Conservation (phyloP, 202 grass and related monocot species). For the Carex sylvatica region DNA sequence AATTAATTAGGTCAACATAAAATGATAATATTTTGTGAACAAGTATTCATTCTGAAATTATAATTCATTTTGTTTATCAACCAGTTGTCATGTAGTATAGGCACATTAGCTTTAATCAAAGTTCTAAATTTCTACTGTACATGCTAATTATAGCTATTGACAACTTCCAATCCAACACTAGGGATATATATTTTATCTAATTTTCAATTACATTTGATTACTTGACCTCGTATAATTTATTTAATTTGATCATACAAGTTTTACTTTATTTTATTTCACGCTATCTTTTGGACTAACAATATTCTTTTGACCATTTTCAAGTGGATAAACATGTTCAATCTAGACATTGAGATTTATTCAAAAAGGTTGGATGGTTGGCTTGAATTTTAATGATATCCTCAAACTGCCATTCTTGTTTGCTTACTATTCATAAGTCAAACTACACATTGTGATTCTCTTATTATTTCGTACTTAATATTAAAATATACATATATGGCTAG, state of each 20-base stretch:
- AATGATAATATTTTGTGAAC: slow-evolving; percentile 5
- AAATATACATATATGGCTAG: not conserved
- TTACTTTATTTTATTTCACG: too few relatives aligned
- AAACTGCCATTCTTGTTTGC: not conserved
- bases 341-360: not conserved
- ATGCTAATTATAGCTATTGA: not conserved
- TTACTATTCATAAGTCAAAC: not conserved
- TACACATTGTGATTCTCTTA: not conserved
- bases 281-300: too few relatives aligned
- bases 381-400: not conserved
- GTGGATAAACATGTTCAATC: not conserved
- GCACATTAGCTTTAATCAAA: not conserved
- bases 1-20: not conserved
- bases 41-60: not conserved
- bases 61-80: not conserved
- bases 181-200: not conserved
- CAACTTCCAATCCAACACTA: not conserved
- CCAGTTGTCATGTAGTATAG: not conserved
- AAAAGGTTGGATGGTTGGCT: not conserved
- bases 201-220: not conserved
- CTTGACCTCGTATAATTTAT: too few relatives aligned
- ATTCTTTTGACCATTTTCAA: not conserved
- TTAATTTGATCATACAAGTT: too few relatives aligned
- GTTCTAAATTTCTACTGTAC: not conserved
- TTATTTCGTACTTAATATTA: not conserved